A percentile compares a stretch with the other conserved stretches of the same genome.
phyloP scores from a whole-genome alignment of 331 rosid species.

The Malus hybrid region DNA sequence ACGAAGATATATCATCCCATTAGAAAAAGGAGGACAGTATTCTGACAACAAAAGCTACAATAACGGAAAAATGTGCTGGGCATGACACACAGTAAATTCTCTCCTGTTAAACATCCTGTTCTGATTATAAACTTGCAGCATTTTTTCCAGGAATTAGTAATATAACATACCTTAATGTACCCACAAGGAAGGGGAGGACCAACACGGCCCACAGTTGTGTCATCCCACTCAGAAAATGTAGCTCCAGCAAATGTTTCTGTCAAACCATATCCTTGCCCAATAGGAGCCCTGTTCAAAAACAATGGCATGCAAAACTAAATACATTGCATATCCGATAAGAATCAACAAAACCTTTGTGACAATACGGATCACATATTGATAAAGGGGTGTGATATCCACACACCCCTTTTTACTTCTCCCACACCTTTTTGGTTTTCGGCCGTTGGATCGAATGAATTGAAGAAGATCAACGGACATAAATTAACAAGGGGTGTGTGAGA shows the following conservation, averaged over 20 bases:
- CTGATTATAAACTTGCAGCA: background rate
- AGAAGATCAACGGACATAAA: no score
- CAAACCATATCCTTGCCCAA: conserved; percentile 95
- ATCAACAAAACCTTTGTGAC: background rate
- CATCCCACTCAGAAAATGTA: conserved; percentile 79
- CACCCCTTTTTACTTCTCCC: no score
- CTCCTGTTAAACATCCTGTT: background rate
- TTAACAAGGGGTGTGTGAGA: no score
- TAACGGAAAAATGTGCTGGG: background rate
- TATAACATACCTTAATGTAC: conserved; percentile 48
- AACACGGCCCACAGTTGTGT: conserved; percentile 84
- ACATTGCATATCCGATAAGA: background rate
- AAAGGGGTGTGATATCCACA: no score
- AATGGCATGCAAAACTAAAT: background rate
- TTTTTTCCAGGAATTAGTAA: background rate
- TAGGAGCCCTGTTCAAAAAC: conserved; percentile 54
- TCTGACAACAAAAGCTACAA: background rate
- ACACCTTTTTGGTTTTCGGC: no score
- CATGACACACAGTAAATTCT: background rate
- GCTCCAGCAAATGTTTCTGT: conserved; percentile 99
- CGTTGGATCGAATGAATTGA: no score
- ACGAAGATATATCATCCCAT: background rate
- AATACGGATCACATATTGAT: background rate
- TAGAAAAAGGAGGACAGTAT: background rate
- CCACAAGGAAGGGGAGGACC: conserved; percentile 94